Evolutionary conservation across 1,139 yeast genomes (phyloP).

Genomic region (Kluyveromyces marxianus): DNA sequence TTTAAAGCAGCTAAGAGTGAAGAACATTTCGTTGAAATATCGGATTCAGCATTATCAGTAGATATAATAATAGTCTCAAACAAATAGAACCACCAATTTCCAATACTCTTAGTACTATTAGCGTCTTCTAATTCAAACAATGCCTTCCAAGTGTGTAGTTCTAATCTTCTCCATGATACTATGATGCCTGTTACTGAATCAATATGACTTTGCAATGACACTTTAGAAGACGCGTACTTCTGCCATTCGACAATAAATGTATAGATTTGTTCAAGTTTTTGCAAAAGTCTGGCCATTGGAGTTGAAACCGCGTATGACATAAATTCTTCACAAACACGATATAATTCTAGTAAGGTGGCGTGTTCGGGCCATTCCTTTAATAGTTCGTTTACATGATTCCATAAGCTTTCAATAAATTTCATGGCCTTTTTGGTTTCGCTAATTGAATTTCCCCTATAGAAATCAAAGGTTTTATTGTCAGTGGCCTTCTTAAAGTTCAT

Average conservation of each 20-base stretch:
- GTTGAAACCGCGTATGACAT: slow-evolving; percentile 52
- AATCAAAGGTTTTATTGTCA: slow-evolving; percentile 38
- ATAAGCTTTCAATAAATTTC: slow-evolving; percentile 42
- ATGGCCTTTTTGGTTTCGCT: slow-evolving; percentile 58
- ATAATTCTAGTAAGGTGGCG: slow-evolving; percentile 69
- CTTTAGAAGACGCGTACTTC: slow-evolving; percentile 77
- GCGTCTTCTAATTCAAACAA: slow-evolving; percentile 63
- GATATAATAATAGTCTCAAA: slow-evolving; percentile 57
- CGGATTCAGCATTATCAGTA: slow-evolving; percentile 23
- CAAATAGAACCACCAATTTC: slow-evolving; percentile 88
- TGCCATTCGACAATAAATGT: slow-evolving; percentile 88
- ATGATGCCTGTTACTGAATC: slow-evolving; percentile 58
- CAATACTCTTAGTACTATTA: slow-evolving; percentile 43
- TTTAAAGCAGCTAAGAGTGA: slow-evolving; percentile 64
- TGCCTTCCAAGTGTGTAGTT: slow-evolving; percentile 77
- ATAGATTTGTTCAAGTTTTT: slow-evolving; percentile 80
- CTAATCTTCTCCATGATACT: slow-evolving; percentile 86
- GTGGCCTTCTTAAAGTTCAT: slow-evolving; percentile 20
- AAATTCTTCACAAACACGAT: slow-evolving; percentile 61
- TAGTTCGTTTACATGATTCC: slow-evolving; percentile 41
- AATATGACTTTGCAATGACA: slow-evolving; percentile 50
- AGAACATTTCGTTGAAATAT: slow-evolving; percentile 13
- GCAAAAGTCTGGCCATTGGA: slow-evolving; percentile 71
- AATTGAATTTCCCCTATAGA: slow-evolving; percentile 61
- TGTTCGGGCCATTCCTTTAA: slow-evolving; percentile 89